Evolutionary conservation across 108 stramenopile species (phyloP).

Genomic region (Skeletonema menzelii): DNA sequence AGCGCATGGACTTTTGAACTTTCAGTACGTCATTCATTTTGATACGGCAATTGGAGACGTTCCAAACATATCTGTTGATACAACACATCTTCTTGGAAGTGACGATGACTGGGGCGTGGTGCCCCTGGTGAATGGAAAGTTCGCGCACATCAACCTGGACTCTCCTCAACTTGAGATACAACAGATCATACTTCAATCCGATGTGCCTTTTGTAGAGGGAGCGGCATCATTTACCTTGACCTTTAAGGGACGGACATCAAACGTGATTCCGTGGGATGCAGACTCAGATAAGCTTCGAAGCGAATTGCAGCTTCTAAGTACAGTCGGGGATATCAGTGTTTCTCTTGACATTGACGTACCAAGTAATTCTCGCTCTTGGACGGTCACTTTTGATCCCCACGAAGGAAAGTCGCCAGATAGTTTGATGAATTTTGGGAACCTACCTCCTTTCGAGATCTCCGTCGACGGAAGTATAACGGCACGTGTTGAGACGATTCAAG

Average conservation of each 20-base stretch:
- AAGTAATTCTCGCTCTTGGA: slow-evolving; percentile 14
- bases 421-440: slow-evolving; percentile 36
- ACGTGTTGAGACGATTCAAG: slow-evolving; percentile 18
- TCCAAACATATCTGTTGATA: slow-evolving; percentile 46
- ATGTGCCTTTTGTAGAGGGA: background rate
- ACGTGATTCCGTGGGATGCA: slow-evolving; percentile 41
- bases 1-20: slow-evolving; percentile 45
- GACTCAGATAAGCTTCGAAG: slow-evolving; percentile 40
- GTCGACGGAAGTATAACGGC: slow-evolving; percentile 19
- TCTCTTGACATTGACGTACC: slow-evolving; percentile 7
- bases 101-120: slow-evolving; percentile 31
- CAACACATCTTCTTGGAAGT: slow-evolving; percentile 41
- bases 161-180: slow-evolving; percentile 24
- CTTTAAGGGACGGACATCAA: slow-evolving; percentile 22
- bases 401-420: slow-evolving; percentile 22
- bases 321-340: slow-evolving; percentile 43
- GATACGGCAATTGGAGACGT: slow-evolving; percentile 67
- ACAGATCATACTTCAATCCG: slow-evolving; percentile 1
- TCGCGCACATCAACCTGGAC: slow-evolving; percentile 35
- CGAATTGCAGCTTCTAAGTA: slow-evolving; percentile 50
- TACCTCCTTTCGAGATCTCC: slow-evolving; percentile 10
- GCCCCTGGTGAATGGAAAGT: slow-evolving; percentile 37
- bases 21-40: slow-evolving; percentile 67
- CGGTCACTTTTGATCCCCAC: slow-evolving; percentile 32
- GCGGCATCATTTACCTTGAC: slow-evolving; percentile 14